phyloP scores from a whole-genome alignment of 2,329 filamentous ascomycete species.

The Pyrenochaeta sp. region DNA sequence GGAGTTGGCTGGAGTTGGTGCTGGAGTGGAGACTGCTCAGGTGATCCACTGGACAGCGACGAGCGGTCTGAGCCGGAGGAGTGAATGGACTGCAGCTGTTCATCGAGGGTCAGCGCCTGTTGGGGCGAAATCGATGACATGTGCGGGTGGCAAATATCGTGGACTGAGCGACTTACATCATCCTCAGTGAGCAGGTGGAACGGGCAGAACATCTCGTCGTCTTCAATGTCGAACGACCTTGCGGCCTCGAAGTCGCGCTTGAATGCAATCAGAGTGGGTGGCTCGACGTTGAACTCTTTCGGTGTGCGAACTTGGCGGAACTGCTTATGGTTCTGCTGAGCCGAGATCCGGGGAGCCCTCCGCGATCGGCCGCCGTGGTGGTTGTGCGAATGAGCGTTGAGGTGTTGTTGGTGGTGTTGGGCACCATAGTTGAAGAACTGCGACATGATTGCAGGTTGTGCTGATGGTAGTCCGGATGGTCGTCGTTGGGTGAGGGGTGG shows the following conservation, averaged over 20 bases:
- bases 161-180: constrained; percentile 70
- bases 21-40: constrained; percentile 88
- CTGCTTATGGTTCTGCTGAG: constrained; percentile 87
- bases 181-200: constrained; percentile 85
- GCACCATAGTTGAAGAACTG: constrained; percentile 59
- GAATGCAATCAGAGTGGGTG: constrained; percentile 78
- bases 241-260: constrained; percentile 89
- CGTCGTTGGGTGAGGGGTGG: constrained; percentile 30
- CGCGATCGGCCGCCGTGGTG: constrained; percentile 87
- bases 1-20: constrained; percentile 78
- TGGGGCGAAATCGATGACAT: constrained; percentile 31
- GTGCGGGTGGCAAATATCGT: constrained; percentile 32
- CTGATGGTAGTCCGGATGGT: constrained; percentile 25
- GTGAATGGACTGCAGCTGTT: constrained; percentile 87
- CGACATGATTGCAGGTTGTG: constrained; percentile 51
- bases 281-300: constrained; percentile 80
- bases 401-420: constrained; percentile 58
- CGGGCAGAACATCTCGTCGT: constrained; percentile 95
- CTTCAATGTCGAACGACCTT: constrained; percentile 92
- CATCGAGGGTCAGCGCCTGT: constrained; percentile 45
- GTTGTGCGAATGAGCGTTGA: constrained; percentile 70
- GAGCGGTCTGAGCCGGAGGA: constrained; percentile 91
- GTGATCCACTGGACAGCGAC: constrained; percentile 92
- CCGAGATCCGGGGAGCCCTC: constrained; percentile 80
- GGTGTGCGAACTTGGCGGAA: constrained; percentile 85